Evolutionary conservation across 495 filamentous ascomycete species (phyloP), one percentile per base, ranked within the genome.

Genomic region (Penicillium lividum): DNA sequence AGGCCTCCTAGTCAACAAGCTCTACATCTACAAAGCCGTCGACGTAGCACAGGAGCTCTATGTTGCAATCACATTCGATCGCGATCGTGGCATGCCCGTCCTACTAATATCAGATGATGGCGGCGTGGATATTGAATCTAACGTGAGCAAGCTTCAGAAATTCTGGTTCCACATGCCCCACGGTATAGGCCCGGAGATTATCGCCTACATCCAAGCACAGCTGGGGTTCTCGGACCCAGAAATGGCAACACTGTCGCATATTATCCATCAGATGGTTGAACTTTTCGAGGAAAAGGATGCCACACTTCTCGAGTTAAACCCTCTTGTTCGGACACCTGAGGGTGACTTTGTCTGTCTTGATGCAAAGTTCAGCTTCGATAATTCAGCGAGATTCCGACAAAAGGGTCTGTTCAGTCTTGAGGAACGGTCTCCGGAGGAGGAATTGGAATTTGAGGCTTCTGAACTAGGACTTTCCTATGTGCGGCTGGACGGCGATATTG

Each of bases 211-310:
- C 6, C 62, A 68, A 58, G 61, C 60, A 0, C 53, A 65, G 25
- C 45, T 73, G 2, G 61, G 59, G 9, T 72, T 74, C 47, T 64
- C 67, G 2, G 58, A 62, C 25, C 0, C 40, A 0, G 63, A 74
- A 16, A 73, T 73, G 58, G 40, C 18, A 3, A 50, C 36, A 1
- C 56, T 71, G 0, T 54, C 57, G 2, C 56, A 62, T 11, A 63
- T 76, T 22, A 34, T 76, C 1, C 57, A 54, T 0, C 66, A 66
- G 25, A 64, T 74, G 66, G 48, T 65, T 0, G 53, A 59, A 2
- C 45, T 76, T 0, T 76, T 76, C 51, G 33, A 33, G 6, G 61
- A 68, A 27, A 74, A 68, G 53, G 73, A 77, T 34, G 73, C 73
- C 1, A 73, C 63, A 11, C 51, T 74, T 0, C 49, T 76, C 0